phyloP scores from a whole-genome alignment of 495 filamentous ascomycete species.

The Pyrenula aspistea region DNA sequence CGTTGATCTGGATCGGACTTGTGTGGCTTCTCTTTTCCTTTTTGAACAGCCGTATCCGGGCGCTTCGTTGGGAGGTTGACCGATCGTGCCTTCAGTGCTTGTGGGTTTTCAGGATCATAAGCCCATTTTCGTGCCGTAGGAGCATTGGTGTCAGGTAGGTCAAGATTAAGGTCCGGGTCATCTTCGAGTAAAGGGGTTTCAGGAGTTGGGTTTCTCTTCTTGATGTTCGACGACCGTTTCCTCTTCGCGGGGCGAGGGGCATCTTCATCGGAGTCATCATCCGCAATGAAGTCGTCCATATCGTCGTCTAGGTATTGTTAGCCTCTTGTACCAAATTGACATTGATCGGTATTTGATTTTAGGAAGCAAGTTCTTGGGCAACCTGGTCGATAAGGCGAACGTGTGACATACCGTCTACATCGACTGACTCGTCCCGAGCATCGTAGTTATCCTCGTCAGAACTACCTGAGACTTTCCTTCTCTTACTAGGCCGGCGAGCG shows the following conservation, averaged over 20 bases:
- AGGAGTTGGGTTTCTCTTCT: conserved; percentile 42
- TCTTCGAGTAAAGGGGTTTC: conserved; percentile 30
- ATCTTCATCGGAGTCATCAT: conserved; percentile 74
- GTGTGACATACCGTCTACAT: conserved; percentile 40
- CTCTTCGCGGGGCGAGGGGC: conserved; percentile 53
- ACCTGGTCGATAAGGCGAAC: not conserved
- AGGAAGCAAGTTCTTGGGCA: no score
- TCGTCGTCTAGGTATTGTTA: conserved; percentile 25
- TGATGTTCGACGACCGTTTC: conserved; percentile 46
- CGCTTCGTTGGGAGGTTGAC: conserved; percentile 25
- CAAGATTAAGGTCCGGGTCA: conserved; percentile 38
- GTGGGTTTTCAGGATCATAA: conserved; percentile 65
- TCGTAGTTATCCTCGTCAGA: conserved; percentile 62
- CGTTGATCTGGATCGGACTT: conserved; percentile 67
- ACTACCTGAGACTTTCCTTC: conserved; percentile 37
- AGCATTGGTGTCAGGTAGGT: conserved; percentile 37
- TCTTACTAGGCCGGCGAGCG: conserved; percentile 32
- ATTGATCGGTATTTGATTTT: no score
- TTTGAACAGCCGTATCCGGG: conserved; percentile 24
- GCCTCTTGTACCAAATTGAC: no score
- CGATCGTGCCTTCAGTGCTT: conserved; percentile 43
- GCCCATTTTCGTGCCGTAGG: conserved; percentile 80
- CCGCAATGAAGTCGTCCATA: conserved; percentile 75
- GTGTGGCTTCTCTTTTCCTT: conserved; percentile 63
- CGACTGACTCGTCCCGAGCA: conserved; percentile 35